These are phyloP conservation scores for Apiospora aurea DNA, from an alignment of 2,329 filamentous ascomycete species.

Conservation along the genomic window DNA sequence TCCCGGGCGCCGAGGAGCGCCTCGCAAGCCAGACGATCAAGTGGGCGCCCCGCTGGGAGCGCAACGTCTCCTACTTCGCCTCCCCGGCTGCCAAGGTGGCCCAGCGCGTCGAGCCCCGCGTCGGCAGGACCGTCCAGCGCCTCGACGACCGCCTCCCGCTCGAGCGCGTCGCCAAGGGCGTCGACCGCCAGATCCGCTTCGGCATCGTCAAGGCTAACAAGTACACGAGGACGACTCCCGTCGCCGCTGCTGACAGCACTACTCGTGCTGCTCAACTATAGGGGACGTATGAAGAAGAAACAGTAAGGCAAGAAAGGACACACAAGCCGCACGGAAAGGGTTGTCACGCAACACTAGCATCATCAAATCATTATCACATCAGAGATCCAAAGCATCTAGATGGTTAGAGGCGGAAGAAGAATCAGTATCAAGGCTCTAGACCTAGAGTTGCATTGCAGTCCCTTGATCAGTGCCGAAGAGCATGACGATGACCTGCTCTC, in stretches of 20 bases:
- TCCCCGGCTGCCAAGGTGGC: constrained; percentile 55
- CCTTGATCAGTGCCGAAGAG: not conserved
- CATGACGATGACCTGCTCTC: not conserved
- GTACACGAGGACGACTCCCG: not conserved
- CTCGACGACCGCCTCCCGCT: constrained; percentile 57
- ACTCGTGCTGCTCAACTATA: not conserved
- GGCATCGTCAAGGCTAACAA: constrained; percentile 47
- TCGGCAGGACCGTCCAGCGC: constrained; percentile 52
- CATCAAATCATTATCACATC: not conserved
- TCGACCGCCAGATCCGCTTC: constrained; percentile 56
- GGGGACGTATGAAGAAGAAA: not conserved
- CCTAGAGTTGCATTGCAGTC: constrained; percentile 14
- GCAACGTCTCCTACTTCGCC: constrained; percentile 61
- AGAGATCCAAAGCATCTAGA: constrained; percentile 9
- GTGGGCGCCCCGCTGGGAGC: constrained; percentile 68
- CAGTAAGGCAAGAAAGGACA: not conserved
- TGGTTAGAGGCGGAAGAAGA: constrained; percentile 1
- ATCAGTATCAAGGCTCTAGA: constrained; percentile 2
- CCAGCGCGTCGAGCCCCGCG: constrained; percentile 56
- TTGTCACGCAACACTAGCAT: not conserved
- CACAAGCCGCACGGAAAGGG: not conserved
- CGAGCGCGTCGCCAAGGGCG: constrained; percentile 56
- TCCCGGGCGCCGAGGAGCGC: constrained; percentile 63
- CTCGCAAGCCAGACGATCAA: constrained; percentile 60
- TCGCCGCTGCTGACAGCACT: not conserved